Evolutionary conservation across 2,329 filamentous ascomycete genomes (phyloP).

Genomic region (Rhytidhysteron rufulum): DNA sequence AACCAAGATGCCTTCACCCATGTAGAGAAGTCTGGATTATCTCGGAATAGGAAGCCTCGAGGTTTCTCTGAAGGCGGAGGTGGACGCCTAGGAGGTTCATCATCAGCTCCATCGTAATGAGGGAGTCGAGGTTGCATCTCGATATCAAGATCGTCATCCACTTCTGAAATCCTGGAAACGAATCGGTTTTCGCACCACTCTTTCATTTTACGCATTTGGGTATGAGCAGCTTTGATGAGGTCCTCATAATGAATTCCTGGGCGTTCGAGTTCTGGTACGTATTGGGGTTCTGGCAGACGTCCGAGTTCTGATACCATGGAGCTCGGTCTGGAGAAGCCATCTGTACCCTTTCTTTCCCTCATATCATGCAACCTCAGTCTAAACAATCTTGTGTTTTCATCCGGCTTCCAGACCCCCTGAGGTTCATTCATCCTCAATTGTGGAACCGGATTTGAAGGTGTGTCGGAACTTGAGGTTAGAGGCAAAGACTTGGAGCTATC

Average conservation of each 20-base stretch:
- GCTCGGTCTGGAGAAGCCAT: background rate
- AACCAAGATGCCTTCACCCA: conserved; percentile 63
- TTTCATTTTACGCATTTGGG: background rate
- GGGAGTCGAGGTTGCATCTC: background rate
- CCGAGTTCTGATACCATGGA: background rate
- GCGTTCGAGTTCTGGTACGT: background rate
- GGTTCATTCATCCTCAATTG: background rate
- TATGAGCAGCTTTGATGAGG: background rate
- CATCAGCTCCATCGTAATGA: background rate
- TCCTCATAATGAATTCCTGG: background rate
- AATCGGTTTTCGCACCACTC: background rate
- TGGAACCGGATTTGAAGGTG: background rate
- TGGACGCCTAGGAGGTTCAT: background rate
- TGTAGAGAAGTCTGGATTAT: conserved; percentile 48
- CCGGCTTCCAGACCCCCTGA: too few species aligned
- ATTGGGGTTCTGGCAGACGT: background rate
- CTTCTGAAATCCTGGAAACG: background rate
- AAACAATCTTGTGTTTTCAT: too few species aligned
- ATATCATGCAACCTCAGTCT: too few species aligned
- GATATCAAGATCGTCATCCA: background rate
- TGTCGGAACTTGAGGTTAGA: background rate
- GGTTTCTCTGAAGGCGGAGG: background rate
- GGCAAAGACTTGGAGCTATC: background rate
- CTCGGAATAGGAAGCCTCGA: background rate
- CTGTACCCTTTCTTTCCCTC: too few species aligned